Evolutionary conservation across 768 basidiomycete species (phyloP).

Genomic region (Amanita pallidorosea): DNA sequence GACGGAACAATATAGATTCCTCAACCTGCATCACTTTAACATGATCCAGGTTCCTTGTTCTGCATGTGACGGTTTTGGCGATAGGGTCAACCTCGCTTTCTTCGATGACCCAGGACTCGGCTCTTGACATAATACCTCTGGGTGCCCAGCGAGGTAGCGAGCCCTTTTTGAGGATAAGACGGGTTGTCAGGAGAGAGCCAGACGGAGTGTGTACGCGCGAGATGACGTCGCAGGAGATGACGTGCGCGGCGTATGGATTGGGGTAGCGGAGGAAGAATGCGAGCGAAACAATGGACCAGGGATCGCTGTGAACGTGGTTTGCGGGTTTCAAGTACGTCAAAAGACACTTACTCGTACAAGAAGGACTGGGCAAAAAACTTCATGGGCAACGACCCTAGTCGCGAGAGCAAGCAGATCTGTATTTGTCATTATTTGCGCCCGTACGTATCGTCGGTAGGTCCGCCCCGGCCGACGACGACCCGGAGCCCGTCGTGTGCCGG

Average conservation of each 20-base stretch:
- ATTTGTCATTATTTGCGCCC: slow-evolving; percentile 6
- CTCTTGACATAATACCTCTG: slow-evolving; percentile 67
- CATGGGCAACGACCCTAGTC: slow-evolving; percentile 30
- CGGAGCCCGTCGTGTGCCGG: slow-evolving; percentile 71
- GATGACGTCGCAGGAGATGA: slow-evolving; percentile 92
- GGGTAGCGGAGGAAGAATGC: slow-evolving; percentile 95
- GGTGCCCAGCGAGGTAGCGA: slow-evolving; percentile 91
- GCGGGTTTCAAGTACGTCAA: neutral
- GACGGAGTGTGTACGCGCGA: slow-evolving; percentile 63
- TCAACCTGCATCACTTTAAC: slow-evolving; percentile 91
- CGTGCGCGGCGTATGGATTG: slow-evolving; percentile 89
- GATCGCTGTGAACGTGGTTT: slow-evolving; percentile 47
- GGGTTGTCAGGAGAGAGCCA: slow-evolving; percentile 74
- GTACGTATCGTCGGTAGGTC: slow-evolving; percentile 45
- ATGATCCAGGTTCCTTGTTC: slow-evolving; percentile 87
- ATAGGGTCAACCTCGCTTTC: slow-evolving; percentile 88
- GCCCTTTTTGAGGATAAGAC: slow-evolving; percentile 88
- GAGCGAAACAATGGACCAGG: slow-evolving; percentile 86
- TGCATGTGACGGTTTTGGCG: slow-evolving; percentile 64
- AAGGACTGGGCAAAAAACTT: slow-evolving; percentile 48
- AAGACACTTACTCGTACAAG: slow-evolving; percentile 37
- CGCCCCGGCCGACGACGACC: slow-evolving; percentile 32
- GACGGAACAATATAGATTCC: slow-evolving; percentile 66
- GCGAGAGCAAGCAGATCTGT: neutral
- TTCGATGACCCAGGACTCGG: slow-evolving; percentile 92